Evolutionary conservation across 163 green algal genomes (phyloP).

Genomic region (Chlorella variabilis): DNA sequence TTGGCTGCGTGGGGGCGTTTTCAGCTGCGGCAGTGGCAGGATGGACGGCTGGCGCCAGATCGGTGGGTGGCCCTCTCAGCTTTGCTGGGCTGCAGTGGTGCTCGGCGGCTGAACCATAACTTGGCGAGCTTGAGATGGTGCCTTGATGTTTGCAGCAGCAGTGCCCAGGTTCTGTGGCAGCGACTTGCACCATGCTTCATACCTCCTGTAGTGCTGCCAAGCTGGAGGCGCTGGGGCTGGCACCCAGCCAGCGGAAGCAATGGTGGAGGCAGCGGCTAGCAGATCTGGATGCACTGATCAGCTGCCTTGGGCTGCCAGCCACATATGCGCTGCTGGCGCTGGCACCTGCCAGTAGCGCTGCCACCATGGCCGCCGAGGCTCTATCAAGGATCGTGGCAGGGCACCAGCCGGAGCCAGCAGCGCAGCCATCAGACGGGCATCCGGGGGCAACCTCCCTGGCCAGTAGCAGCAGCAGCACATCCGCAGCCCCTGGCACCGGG

Average conservation of each 20-base stretch:
- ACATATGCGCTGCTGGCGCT: slow-evolving; percentile 6
- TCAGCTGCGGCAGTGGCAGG: slow-evolving; percentile 21
- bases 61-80: background rate
- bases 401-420: background rate
- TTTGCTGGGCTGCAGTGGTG: background rate
- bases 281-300: slow-evolving; percentile 14
- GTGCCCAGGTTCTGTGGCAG: background rate
- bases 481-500: too few relatives aligned
- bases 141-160: background rate
- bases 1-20: background rate
- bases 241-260: background rate
- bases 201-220: slow-evolving; percentile 5
- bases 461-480: background rate
- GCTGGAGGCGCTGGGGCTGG: slow-evolving; percentile 27
- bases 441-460: background rate
- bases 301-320: background rate
- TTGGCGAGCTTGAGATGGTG: background rate
- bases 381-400: background rate
- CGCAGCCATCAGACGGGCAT: background rate
- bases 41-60: slow-evolving; percentile 12
- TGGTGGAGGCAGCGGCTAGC: slow-evolving; percentile 12
- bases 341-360: background rate
- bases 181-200: too few relatives aligned
- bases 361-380: background rate
- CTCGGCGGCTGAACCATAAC: too few relatives aligned